Evolutionary conservation across 805 yeast genomes (phyloP).

Genomic region (Pichia membranifaciens): DNA sequence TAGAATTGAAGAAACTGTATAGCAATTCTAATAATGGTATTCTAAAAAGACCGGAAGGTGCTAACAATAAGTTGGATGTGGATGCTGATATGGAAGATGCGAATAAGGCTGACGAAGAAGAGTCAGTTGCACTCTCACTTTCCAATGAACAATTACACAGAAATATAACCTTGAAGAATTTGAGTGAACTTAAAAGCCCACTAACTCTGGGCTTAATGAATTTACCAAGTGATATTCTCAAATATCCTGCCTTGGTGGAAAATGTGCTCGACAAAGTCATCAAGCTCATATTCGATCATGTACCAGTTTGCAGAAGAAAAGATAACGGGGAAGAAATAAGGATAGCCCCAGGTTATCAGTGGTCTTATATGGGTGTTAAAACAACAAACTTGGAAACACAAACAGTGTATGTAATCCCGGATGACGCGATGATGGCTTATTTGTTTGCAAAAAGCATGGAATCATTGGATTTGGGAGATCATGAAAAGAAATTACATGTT

Average conservation of each 20-base stretch:
- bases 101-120: neutral
- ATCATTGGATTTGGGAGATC: constrained; percentile 2
- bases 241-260: constrained; percentile 19
- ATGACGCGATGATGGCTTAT: constrained; percentile 24
- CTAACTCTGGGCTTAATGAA: constrained; percentile 18
- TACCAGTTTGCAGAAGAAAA: neutral
- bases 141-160: neutral
- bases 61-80: neutral
- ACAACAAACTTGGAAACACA: constrained; percentile 15
- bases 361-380: constrained; percentile 21
- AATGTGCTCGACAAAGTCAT: constrained; percentile 14
- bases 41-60: neutral
- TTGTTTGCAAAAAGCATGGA: constrained; percentile 17
- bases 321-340: constrained; percentile 3
- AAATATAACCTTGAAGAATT: constrained; percentile 2
- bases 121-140: neutral
- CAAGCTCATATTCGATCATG: neutral
- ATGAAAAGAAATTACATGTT: constrained; percentile 1
- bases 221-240: constrained; percentile 17
- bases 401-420: constrained; percentile 24
- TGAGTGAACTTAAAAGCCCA: constrained; percentile 8
- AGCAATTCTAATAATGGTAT: neutral
- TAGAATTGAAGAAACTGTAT: neutral
- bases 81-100: neutral
- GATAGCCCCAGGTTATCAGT: constrained; percentile 15